Base-by-base conservation (phyloP, 1,139 yeast genomes). In the Taphrina wiesneri region DNA sequence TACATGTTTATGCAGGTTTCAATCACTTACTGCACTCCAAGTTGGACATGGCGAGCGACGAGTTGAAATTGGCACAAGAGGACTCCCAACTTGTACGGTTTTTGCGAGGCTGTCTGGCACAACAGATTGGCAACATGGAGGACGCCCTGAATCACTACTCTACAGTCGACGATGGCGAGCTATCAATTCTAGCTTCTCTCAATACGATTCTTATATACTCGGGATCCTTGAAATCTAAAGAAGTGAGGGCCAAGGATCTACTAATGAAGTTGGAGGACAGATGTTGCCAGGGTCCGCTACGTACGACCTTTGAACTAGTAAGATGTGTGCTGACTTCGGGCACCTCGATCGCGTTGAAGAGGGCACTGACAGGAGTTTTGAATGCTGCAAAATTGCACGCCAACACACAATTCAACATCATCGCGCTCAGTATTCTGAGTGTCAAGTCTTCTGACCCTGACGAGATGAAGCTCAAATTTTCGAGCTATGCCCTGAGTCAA, bases 401-500 rank as follows among this genome's bases (percentile, higher is more conserved):
- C 32, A 54, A 54, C 17, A 54, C 59, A 25, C 59, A 54, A 39
- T 25, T 39, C 49, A 54, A 54, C n/a, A 39, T 39, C 9, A 21
- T 54, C 5, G 59, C 47, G 6, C n/a, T 54, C 3, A 39, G 47
- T n/a, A 41, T 54, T 21, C 49, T 54, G 9, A 36, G 47, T 21
- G 49, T 54, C 17, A 21, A 15, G 15, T 36, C 49, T 2, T 15
- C 32, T 1, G 59, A 54, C 17, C 59, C 59, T 5, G 59, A 54
- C 11, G 59, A 54, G n/a, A 54, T 54, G 59, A 23, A 32, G 23
- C 49, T 54, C 43, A 54, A 54, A 54, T 54, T 54, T 19, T 39
- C 49, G 21, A 39, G 49, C 21, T 54, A 39, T 23, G 59, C 59
- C 34, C 6, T 23, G 2, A 36, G 49, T 54, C 59, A 36, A n/a